Evolutionary conservation across 73 alveolate genomes (phyloP).

Genomic region (Durusdinium trenchii): DNA sequence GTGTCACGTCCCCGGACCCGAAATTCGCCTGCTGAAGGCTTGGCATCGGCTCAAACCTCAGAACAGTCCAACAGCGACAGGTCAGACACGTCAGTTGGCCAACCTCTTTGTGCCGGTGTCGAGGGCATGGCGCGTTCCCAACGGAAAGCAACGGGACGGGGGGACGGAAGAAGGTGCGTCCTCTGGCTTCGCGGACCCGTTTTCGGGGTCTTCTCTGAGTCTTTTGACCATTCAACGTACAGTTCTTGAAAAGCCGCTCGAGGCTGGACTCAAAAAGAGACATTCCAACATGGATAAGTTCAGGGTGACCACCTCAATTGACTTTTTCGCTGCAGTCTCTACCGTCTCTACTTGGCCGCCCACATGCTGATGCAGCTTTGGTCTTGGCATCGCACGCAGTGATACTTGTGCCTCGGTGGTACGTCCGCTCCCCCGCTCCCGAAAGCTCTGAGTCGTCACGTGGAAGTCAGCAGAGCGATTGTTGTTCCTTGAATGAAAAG

Average conservation of each 20-base stretch:
- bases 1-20: too few relatives aligned
- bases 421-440: neutral
- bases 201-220: too few relatives aligned
- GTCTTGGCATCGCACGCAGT: slow-evolving; percentile 77
- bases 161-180: too few relatives aligned
- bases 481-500: neutral
- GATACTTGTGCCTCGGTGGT: slow-evolving; percentile 45
- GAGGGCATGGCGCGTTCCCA: too few relatives aligned
- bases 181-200: too few relatives aligned
- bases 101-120: too few relatives aligned
- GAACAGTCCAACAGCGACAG: too few relatives aligned
- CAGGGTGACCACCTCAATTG: neutral
- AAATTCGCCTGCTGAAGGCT: slow-evolving; percentile 9
- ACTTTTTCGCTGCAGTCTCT: neutral
- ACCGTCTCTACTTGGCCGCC: neutral
- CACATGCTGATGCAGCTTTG: slow-evolving; percentile 13
- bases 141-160: too few relatives aligned
- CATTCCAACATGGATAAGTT: neutral
- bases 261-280: neutral
- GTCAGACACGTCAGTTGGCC: too few relatives aligned
- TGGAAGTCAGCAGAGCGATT: neutral
- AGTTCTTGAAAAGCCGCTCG: neutral
- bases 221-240: neutral
- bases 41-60: neutral
- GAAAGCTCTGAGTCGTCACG: neutral